phyloP scores from a whole-genome alignment of 2,329 filamentous ascomycete genomes.

The Neopestalotiopsis clavispora region DNA sequence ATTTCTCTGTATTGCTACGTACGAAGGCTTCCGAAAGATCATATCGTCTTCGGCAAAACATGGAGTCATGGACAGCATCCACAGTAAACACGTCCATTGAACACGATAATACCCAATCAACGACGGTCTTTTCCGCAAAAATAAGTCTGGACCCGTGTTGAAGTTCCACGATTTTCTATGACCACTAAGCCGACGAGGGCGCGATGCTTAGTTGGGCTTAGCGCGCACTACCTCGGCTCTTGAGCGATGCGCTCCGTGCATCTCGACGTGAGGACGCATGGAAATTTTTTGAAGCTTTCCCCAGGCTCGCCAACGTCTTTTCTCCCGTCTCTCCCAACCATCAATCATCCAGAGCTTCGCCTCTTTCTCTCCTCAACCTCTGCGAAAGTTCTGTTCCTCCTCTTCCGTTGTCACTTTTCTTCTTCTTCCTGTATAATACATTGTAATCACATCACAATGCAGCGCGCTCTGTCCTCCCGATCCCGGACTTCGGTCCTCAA shows the following conservation, averaged over 20 bases:
- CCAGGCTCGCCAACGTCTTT: conserved; percentile 28
- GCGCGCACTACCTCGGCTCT: conserved; percentile 31
- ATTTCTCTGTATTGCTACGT: too few species aligned
- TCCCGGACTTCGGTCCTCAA: conserved; percentile 81
- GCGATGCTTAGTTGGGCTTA: conserved; percentile 38
- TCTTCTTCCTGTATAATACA: conserved; percentile 27
- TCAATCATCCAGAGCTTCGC: conserved; percentile 27
- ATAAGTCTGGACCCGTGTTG: conserved; percentile 6
- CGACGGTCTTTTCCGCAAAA: neutral
- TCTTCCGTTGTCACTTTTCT: conserved; percentile 30
- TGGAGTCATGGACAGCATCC: neutral
- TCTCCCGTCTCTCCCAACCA: conserved; percentile 23
- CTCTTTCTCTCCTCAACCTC: conserved; percentile 27
- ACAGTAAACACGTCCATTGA: neutral
- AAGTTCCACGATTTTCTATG: conserved; percentile 40
- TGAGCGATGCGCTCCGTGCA: conserved; percentile 7
- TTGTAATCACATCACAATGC: conserved; percentile 69
- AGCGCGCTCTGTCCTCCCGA: conserved; percentile 87
- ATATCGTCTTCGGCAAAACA: neutral
- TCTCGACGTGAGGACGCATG: conserved; percentile 25
- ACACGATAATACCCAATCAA: neutral
- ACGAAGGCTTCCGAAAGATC: neutral
- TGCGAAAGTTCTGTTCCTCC: conserved; percentile 34
- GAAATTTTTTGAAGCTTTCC: conserved; percentile 41
- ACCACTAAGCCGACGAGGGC: conserved; percentile 20